Evolutionary conservation across 2,329 filamentous ascomycete genomes (phyloP).

Genomic region (Fusarium sp.): DNA sequence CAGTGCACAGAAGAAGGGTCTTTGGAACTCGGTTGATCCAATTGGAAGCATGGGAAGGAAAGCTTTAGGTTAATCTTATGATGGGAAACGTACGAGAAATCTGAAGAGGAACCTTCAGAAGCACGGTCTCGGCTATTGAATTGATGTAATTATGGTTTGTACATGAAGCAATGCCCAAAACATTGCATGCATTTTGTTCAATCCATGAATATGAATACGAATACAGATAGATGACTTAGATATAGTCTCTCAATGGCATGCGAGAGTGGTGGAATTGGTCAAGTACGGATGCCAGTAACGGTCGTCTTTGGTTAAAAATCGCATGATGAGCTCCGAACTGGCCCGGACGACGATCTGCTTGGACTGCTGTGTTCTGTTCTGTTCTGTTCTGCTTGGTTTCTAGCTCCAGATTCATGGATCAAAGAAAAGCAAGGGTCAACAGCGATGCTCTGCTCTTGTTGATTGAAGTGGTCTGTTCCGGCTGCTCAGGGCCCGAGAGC

Average conservation of each 20-base stretch:
- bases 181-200: neutral
- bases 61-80: constrained; percentile 27
- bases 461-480: constrained; percentile 28
- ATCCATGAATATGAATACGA: constrained; percentile 19
- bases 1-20: constrained; percentile 20
- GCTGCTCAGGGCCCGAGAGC: constrained; percentile 24
- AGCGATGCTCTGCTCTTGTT: neutral
- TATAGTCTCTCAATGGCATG: constrained; percentile 18
- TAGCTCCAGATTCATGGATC: neutral
- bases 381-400: neutral
- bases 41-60: constrained; percentile 16
- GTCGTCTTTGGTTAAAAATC: constrained; percentile 41
- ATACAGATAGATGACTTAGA: constrained; percentile 21
- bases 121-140: constrained; percentile 10
- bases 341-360: constrained; percentile 17
- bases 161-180: neutral
- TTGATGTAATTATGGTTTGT: neutral
- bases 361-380: neutral
- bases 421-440: constrained; percentile 4
- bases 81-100: constrained; percentile 34
- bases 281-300: constrained; percentile 36
- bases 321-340: constrained; percentile 46
- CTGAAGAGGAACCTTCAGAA: constrained; percentile 9
- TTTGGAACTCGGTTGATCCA: constrained; percentile 28
- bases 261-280: constrained; percentile 22